Evolutionary conservation across 495 filamentous ascomycete genomes (phyloP).

Genomic region (Daldinia childiae): DNA sequence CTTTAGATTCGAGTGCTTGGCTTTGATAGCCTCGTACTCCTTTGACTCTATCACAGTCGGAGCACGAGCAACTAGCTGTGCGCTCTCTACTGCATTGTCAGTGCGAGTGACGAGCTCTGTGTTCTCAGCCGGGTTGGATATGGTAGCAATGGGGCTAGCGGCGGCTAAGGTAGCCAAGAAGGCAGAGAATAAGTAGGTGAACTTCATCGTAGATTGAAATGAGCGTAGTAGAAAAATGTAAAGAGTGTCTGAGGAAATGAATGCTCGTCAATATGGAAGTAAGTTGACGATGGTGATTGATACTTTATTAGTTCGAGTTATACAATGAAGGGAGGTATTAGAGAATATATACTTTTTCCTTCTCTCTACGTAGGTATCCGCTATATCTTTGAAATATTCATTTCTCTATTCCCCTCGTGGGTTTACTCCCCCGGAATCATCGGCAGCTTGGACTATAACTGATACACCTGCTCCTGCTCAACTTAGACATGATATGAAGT

Average conservation of each 20-base stretch:
- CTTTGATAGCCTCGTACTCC: constrained; percentile 13
- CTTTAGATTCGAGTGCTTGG: constrained; percentile 7
- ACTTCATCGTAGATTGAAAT: constrained; percentile 23
- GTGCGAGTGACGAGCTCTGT: background rate
- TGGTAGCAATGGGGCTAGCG: constrained; percentile 27
- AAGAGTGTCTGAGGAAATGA: background rate
- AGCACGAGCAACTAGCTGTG: background rate
- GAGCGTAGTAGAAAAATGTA: background rate
- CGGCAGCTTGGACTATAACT: background rate
- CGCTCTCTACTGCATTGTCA: background rate
- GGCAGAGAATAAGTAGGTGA: constrained; percentile 26
- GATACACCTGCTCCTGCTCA: background rate
- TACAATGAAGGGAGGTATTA: background rate
- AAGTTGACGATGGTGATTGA: background rate
- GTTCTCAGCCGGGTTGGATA: constrained; percentile 2
- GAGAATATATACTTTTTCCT: background rate
- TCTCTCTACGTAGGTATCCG: no score
- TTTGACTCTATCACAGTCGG: constrained; percentile 1
- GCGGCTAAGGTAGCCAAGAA: constrained; percentile 34
- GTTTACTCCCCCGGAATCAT: background rate
- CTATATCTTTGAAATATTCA: no score
- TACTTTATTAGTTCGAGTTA: background rate
- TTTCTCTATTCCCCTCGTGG: background rate
- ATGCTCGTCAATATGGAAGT: background rate
- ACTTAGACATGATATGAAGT: background rate